These are phyloP conservation scores for Tolypocladium cylindrosporum DNA, from an alignment of 2,329 filamentous ascomycete species.

Conservation along the genomic window DNA sequence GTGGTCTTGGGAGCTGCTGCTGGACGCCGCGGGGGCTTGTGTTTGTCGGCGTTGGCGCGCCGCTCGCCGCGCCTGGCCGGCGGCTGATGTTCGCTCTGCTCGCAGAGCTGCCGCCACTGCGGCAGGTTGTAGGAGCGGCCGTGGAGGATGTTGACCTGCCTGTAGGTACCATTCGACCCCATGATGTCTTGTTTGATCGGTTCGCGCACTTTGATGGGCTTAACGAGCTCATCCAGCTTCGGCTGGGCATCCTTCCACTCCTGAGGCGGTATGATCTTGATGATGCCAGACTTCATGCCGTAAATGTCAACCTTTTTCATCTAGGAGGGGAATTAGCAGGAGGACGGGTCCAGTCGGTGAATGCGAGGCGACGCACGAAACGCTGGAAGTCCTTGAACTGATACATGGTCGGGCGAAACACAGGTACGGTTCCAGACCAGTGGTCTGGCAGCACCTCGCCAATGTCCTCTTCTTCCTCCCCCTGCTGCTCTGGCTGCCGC, in stretches of 20 bases:
- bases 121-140: constrained; percentile 93
- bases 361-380: constrained; percentile 52
- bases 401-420: constrained; percentile 91
- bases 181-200: constrained; percentile 98
- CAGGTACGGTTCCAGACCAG: constrained; percentile 83
- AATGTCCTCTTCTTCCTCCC: constrained; percentile 48
- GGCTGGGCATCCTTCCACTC: constrained; percentile 86
- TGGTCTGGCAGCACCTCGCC: constrained; percentile 77
- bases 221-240: constrained; percentile 73
- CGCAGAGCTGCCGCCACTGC: constrained; percentile 88
- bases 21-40: constrained; percentile 32
- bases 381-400: constrained; percentile 91
- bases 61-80: constrained; percentile 81
- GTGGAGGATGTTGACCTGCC: constrained; percentile 94
- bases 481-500: constrained; percentile 11
- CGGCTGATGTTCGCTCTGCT: constrained; percentile 92
- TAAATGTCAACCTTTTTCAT: constrained; percentile 82
- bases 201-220: constrained; percentile 87
- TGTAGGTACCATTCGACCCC: constrained; percentile 89
- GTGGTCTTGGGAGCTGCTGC: constrained; percentile 21
- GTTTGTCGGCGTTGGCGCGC: constrained; percentile 49
- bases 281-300: constrained; percentile 94
- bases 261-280: constrained; percentile 86
- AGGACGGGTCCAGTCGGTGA: not conserved
- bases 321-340: constrained; percentile 25